Evolutionary conservation across 2,329 filamentous ascomycete species (phyloP).

Genomic region (Colletotrichum godetiae): DNA sequence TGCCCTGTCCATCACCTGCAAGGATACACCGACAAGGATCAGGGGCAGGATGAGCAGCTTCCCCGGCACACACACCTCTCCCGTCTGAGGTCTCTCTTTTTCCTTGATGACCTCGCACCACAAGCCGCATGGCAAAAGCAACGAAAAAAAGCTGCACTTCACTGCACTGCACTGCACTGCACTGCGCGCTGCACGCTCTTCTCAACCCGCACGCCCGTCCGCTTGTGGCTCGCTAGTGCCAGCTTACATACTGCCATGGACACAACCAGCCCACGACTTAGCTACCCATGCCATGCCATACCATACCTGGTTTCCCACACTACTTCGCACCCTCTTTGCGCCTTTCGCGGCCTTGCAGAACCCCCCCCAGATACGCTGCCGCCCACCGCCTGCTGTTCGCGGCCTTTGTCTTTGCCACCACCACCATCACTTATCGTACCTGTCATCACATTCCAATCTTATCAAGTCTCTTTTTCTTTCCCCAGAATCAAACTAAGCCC

Average conservation of each 20-base stretch:
- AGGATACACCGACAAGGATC: conserved; percentile 19
- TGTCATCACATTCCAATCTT: conserved; percentile 20
- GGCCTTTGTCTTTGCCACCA: conserved; percentile 2
- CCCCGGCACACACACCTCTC: conserved; percentile 32
- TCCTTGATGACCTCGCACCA: conserved; percentile 4
- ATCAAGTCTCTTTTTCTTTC: conserved; percentile 12
- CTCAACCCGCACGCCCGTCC: conserved; percentile 14
- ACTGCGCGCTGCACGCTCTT: background rate
- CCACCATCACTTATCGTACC: background rate
- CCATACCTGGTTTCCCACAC: no score
- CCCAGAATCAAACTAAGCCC: background rate
- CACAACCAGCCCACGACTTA: background rate
- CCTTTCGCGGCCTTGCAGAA: background rate
- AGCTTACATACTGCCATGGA: background rate
- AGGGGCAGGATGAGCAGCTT: conserved; percentile 30
- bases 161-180: background rate
- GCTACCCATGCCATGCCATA: no score
- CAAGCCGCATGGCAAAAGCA: conserved; percentile 2
- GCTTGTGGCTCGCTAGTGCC: conserved; percentile 6
- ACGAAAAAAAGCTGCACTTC: background rate
- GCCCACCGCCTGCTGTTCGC: background rate
- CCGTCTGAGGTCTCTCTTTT: background rate
- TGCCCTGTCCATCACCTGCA: conserved; percentile 34
- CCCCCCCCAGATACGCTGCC: background rate
- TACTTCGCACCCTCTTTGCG: conserved; percentile 6